phyloP scores from a whole-genome alignment of 2,329 filamentous ascomycete species.

The Colletotrichum navitas region DNA sequence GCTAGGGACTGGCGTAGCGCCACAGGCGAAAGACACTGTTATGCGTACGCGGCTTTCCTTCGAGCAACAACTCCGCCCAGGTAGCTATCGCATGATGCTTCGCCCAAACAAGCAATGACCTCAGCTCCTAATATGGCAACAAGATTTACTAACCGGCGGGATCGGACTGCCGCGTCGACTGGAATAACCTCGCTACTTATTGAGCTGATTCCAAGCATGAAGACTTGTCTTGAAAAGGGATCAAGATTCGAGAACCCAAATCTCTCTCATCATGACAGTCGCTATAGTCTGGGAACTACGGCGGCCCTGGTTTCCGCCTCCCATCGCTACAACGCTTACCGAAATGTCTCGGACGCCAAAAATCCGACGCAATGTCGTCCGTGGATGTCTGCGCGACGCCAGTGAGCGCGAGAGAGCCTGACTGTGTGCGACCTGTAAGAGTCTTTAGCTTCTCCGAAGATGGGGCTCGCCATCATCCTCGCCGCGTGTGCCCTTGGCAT shows the following conservation, averaged over 20 bases:
- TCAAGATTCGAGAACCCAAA: neutral
- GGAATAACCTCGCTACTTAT: conserved; percentile 12
- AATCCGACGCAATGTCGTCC: conserved; percentile 1
- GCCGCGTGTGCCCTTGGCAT: conserved; percentile 8
- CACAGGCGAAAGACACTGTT: conserved; percentile 18
- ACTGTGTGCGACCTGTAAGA: neutral
- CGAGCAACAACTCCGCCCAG: conserved; percentile 16
- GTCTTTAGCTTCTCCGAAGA: conserved; percentile 15
- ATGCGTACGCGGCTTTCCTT: conserved; percentile 17
- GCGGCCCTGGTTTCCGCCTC: conserved; percentile 1
- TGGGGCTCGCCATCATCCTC: conserved; percentile 8
- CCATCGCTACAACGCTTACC: conserved; percentile 15
- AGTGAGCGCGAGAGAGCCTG: neutral
- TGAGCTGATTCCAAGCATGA: conserved; percentile 13
- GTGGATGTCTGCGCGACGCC: conserved; percentile 10
- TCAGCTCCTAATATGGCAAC: neutral
- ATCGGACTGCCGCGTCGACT: conserved; percentile 15
- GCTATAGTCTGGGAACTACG: neutral
- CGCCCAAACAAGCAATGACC: conserved; percentile 28
- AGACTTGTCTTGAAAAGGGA: neutral
- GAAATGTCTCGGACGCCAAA: conserved; percentile 11
- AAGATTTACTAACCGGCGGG: neutral
- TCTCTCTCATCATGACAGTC: neutral
- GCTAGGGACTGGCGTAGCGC: conserved; percentile 28
- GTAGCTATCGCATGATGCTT: conserved; percentile 24